Evolutionary conservation across 177 flowering plant species (phyloP), one percentile per base, ranked within the genome.

Genomic region (Telopea speciosissima): DNA sequence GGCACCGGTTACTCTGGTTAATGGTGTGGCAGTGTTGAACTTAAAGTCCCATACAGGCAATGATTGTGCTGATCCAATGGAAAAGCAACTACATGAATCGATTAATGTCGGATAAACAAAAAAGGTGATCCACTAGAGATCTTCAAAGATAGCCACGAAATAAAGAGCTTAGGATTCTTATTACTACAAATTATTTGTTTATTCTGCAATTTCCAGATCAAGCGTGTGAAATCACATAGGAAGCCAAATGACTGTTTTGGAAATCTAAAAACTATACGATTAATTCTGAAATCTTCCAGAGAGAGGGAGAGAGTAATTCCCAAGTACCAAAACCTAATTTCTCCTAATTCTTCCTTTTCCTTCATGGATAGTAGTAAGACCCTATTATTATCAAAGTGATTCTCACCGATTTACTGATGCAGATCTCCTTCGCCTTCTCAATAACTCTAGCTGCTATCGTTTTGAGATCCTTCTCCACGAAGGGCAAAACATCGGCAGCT

Each of bases 381-480:
- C n/a, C n/a, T n/a, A n/a, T n/a, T n/a, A n/a, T 19, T 8, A 58
- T 58, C 22, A 7, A 58, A 58, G 22, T 7, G 61, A 58, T 58
- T 58, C 21, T 66, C 73, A 87, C 89, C 79, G 77, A 80, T 87
- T 79, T 86, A n/a, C 33, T 63, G 49, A 0, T 17, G 75, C 91
- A 87, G 22, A 83, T 23, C 66, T 81, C 82, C 74, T 80, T 83
- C 0, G 87, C 87, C 65, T 75, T 84, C 8, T 82, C 86, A 0
- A 78, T 26, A 70, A 85, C 84, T 52, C 79, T 69, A 5, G 79
- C 76, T 24, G 89, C 87, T 0, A 73, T 77, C 78, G 63, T 81
- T 85, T 79, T 85, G 83, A 87, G 69, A 79, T 88, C 88, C 16
- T 73, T 24, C 9, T 89, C 89, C 62, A 88, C 81, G 23, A 24